Conservation (phyloP, 2,329 filamentous ascomycete genomes). For the Cladosporium velox region DNA sequence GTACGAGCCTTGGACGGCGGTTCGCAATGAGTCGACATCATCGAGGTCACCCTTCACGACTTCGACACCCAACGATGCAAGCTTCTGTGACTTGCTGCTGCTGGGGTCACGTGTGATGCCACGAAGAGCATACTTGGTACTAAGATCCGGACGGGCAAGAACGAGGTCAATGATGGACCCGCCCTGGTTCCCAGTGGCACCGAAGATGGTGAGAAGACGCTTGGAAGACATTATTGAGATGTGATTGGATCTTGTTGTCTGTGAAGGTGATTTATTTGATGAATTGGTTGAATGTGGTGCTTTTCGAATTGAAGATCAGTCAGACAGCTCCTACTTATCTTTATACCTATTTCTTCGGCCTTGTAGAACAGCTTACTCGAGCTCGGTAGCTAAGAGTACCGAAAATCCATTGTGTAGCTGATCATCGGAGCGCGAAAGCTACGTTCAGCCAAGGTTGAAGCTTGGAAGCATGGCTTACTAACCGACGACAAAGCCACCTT, state of each 20-base stretch:
- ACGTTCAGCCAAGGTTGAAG: background rate
- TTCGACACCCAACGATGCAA: slow-evolving; percentile 52
- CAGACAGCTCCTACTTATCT: background rate
- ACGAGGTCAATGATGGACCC: slow-evolving; percentile 54
- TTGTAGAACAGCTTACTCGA: background rate
- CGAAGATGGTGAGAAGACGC: slow-evolving; percentile 59
- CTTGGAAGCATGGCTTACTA: background rate
- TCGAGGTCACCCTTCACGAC: slow-evolving; percentile 56
- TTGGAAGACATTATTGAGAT: slow-evolving; percentile 20
- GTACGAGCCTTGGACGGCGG: slow-evolving; percentile 49
- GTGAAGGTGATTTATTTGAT: background rate
- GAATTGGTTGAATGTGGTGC: background rate
- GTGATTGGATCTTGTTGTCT: background rate
- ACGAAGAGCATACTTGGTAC: slow-evolving; percentile 54
- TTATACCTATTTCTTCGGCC: background rate
- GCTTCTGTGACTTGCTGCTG: slow-evolving; percentile 48
- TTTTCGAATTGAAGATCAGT: background rate
- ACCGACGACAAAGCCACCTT: slow-evolving; percentile 5
- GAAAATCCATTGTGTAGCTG: background rate
- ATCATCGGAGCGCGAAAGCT: slow-evolving; percentile 1
- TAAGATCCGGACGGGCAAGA: slow-evolving; percentile 46
- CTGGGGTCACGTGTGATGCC: slow-evolving; percentile 56
- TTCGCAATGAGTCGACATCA: slow-evolving; percentile 47
- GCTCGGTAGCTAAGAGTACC: background rate
- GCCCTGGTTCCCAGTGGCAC: slow-evolving; percentile 63